Percentiles rank a stretch among this genome's conserved stretches.
These are phyloP conservation scores for Ceratocystis albifundus DNA, from an alignment of 2,329 filamentous ascomycete species.

Conservation along the genomic window DNA sequence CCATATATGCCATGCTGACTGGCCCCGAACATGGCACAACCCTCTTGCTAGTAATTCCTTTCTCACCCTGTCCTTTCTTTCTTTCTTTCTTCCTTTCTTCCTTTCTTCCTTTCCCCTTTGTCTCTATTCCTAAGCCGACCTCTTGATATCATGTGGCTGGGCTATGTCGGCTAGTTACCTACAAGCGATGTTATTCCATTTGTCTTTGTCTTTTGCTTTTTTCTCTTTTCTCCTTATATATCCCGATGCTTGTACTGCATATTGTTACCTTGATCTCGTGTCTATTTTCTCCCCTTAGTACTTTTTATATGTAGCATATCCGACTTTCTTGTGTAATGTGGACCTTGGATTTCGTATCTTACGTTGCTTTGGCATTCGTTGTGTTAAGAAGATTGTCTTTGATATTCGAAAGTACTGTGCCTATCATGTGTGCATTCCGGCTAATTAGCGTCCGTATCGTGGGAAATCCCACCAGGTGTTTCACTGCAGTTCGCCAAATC, in stretches of 20 bases:
- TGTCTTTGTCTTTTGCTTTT: background rate
- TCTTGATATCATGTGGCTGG: background rate
- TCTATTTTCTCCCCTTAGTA: slow-evolving; percentile 1
- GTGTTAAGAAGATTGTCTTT: background rate
- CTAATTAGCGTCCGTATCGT: too few relatives aligned
- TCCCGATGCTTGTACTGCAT: slow-evolving; percentile 14
- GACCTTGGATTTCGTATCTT: background rate
- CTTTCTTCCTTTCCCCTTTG: background rate
- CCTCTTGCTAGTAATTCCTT: background rate
- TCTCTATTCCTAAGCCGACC: background rate
- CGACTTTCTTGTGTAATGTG: background rate
- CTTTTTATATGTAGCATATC: slow-evolving; percentile 1
- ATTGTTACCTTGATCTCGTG: slow-evolving; percentile 1
- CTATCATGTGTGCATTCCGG: background rate
- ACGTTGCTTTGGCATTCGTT: slow-evolving; percentile 8
- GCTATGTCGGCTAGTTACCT: background rate
- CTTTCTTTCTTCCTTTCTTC: background rate
- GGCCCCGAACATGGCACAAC: background rate
- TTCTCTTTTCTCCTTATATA: background rate
- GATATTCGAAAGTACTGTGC: background rate
- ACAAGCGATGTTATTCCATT: slow-evolving; percentile 11
- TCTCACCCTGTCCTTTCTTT: background rate
- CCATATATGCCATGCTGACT: background rate
- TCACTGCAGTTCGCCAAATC: slow-evolving; percentile 32
- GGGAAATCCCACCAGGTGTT: too few relatives aligned